Conservation (phyloP, 352 stramenopile genomes). For the Saprolegnia parasitica region DNA sequence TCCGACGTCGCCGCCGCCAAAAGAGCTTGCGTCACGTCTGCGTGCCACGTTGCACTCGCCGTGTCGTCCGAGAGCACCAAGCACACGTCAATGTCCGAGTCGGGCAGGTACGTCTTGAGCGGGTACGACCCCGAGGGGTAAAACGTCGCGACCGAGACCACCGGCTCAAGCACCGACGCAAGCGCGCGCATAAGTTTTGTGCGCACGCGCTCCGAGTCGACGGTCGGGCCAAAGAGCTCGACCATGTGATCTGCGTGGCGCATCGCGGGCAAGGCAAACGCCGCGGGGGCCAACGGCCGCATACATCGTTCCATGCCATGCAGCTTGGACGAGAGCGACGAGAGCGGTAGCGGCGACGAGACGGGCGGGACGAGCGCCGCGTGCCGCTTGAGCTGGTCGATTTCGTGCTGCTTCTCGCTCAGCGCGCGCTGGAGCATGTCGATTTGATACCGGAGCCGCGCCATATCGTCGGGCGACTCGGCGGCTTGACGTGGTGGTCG, state of each 20-base stretch:
- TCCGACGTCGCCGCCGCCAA: slow-evolving; percentile 30
- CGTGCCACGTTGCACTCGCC: slow-evolving; percentile 76
- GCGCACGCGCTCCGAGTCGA: slow-evolving; percentile 56
- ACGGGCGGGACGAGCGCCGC: neutral
- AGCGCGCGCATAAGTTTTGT: slow-evolving; percentile 65
- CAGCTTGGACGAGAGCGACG: slow-evolving; percentile 10
- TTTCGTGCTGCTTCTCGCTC: neutral
- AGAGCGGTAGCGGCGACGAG: neutral
- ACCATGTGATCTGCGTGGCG: slow-evolving; percentile 41
- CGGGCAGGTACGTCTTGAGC: slow-evolving; percentile 88
- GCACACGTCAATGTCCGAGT: slow-evolving; percentile 81
- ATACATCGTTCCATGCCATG: slow-evolving; percentile 25
- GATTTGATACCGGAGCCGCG: neutral
- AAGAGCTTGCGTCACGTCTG: slow-evolving; percentile 75
- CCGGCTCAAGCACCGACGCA: slow-evolving; percentile 49
- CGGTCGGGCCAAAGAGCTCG: slow-evolving; percentile 58
- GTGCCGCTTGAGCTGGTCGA: neutral
- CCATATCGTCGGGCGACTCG: neutral
- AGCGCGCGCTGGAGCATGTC: neutral
- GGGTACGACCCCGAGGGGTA: slow-evolving; percentile 81
- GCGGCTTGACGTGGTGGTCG: neutral
- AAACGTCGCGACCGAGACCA: slow-evolving; percentile 48
- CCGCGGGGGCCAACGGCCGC: slow-evolving; percentile 13
- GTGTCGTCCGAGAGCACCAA: slow-evolving; percentile 72
- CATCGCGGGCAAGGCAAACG: slow-evolving; percentile 8